Evolutionary conservation across 2,329 filamentous ascomycete genomes (phyloP).

Genomic region (Diaporthe longicolla): DNA sequence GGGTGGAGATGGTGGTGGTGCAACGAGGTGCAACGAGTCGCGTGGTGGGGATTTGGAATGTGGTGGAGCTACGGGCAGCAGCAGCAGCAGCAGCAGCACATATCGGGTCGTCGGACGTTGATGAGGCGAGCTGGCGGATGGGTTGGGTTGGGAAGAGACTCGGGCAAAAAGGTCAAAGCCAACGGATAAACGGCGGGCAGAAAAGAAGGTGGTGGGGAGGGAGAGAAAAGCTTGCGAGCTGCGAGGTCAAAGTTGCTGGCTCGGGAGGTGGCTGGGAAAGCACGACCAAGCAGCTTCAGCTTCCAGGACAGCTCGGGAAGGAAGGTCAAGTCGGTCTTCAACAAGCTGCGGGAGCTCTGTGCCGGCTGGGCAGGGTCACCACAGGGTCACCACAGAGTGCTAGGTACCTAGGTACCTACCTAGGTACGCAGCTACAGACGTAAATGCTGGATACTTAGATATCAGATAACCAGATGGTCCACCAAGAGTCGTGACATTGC

Average conservation of each 20-base stretch:
- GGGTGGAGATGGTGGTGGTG: neutral
- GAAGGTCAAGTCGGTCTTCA: neutral
- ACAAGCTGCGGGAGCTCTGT: too few species aligned
- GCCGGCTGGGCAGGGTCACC: neutral
- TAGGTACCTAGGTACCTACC: too few species aligned
- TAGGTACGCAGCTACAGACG: too few species aligned
- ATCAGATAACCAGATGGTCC: neutral
- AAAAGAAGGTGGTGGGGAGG: constrained; percentile 28
- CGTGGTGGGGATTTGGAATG: neutral
- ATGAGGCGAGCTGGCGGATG: constrained; percentile 6
- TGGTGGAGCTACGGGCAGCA: neutral
- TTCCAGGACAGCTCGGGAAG: neutral
- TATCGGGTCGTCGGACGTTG: neutral
- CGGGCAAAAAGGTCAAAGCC: too few species aligned
- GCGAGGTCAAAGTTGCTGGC: neutral
- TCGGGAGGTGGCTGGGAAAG: constrained; percentile 26
- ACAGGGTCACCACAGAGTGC: neutral
- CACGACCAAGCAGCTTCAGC: neutral
- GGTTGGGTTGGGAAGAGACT: neutral
- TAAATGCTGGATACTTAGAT: too few species aligned
- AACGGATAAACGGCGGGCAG: neutral
- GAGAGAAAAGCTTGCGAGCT: constrained; percentile 19
- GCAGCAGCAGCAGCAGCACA: neutral
- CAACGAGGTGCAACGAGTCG: constrained; percentile 15
- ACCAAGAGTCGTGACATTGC: constrained; percentile 25